Evolutionary conservation across 2,329 filamentous ascomycete species (phyloP).

Genomic region (Trichoderma brevicompactum): DNA sequence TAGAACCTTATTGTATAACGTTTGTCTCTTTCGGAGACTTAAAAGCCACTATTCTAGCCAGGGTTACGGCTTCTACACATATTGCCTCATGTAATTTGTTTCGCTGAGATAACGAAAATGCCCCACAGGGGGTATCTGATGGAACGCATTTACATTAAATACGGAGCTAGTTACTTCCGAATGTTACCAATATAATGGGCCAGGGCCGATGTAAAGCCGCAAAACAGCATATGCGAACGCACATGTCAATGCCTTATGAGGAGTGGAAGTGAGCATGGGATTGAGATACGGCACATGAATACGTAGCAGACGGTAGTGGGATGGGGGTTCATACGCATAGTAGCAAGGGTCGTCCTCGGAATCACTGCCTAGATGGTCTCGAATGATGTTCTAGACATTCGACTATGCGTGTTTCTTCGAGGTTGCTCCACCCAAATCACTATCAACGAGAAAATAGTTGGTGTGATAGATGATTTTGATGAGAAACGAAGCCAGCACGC

Average conservation of each 20-base stretch:
- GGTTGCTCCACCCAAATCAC: background rate
- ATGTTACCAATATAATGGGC: background rate
- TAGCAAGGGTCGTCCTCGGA: background rate
- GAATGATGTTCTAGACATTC: background rate
- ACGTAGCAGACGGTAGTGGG: background rate
- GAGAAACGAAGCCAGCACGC: background rate
- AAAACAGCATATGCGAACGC: rapidly evolving
- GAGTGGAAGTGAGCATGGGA: background rate
- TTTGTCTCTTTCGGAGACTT: conserved; percentile 7
- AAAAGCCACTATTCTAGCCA: background rate
- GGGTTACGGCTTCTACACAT: background rate
- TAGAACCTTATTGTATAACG: background rate
- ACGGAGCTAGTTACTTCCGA: background rate
- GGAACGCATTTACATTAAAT: background rate
- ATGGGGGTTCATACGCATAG: background rate
- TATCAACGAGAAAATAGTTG: background rate
- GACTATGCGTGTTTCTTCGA: background rate
- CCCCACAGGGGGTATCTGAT: background rate
- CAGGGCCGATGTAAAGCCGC: background rate
- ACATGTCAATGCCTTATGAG: background rate
- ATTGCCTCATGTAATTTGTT: background rate
- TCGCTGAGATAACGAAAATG: background rate
- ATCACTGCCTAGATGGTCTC: background rate
- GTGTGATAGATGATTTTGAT: background rate
- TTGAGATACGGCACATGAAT: background rate